Evolutionary conservation across 73 alveolate species (phyloP).

Genomic region (Uronychia setigera): DNA sequence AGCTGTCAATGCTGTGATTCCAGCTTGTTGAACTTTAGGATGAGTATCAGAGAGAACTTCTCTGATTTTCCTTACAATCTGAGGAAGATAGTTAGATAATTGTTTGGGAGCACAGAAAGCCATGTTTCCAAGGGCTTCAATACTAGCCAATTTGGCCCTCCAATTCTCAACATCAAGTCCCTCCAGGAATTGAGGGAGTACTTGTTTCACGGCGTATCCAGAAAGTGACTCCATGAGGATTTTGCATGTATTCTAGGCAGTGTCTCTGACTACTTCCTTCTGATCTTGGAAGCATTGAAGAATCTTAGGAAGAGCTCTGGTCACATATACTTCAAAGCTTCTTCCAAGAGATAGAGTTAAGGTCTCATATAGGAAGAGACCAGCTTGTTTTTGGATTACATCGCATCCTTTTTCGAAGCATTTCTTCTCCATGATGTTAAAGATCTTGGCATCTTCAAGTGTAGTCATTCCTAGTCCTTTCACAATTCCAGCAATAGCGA

Average conservation of each 20-base stretch:
- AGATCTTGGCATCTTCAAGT: slow-evolving; percentile 44
- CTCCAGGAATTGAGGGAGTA: slow-evolving; percentile 66
- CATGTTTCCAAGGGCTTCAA: slow-evolving; percentile 85
- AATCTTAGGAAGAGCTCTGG: slow-evolving; percentile 56
- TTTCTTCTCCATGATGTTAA: slow-evolving; percentile 44
- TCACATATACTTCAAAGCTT: slow-evolving; percentile 66
- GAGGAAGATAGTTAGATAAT: slow-evolving; percentile 70
- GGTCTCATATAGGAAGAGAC: slow-evolving; percentile 63
- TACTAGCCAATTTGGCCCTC: slow-evolving; percentile 82
- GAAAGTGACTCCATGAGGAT: slow-evolving; percentile 63
- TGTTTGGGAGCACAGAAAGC: slow-evolving; percentile 87
- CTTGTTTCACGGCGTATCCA: slow-evolving; percentile 76
- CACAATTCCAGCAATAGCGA: slow-evolving; percentile 73
- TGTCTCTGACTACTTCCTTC: slow-evolving; percentile 65
- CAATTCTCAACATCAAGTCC: slow-evolving; percentile 79
- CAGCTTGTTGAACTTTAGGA: slow-evolving; percentile 83
- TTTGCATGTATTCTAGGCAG: slow-evolving; percentile 64
- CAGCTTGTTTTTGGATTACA: slow-evolving; percentile 50
- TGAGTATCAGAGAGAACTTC: slow-evolving; percentile 84
- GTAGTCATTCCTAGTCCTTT: slow-evolving; percentile 72
- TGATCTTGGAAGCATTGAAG: slow-evolving; percentile 73
- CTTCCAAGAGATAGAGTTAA: slow-evolving; percentile 67
- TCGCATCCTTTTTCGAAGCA: slow-evolving; percentile 52
- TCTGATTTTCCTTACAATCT: slow-evolving; percentile 70
- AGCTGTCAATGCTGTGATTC: slow-evolving; percentile 66